phyloP scores from a whole-genome alignment of 2,329 filamentous ascomycete species.

The Xylariaceae sp. region DNA sequence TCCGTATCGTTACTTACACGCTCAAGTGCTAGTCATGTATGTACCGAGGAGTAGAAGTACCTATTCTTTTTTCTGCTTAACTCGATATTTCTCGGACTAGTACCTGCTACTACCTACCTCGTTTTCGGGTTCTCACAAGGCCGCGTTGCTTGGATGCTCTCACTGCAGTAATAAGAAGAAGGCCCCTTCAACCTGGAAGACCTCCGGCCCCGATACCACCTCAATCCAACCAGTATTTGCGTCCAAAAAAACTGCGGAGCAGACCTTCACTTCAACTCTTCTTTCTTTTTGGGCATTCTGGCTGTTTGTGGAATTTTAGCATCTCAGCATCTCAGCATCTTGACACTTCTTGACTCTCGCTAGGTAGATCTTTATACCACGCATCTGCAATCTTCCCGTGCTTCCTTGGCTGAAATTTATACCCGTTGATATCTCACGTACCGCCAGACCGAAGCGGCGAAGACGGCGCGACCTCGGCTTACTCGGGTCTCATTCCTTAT shows the following conservation, averaged over 20 bases:
- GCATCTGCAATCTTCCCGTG: conserved; percentile 2
- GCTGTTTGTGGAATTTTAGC: not conserved
- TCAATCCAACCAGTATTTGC: conserved; percentile 10
- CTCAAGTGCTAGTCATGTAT: not conserved
- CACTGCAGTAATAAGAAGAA: not conserved
- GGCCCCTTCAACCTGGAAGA: not conserved
- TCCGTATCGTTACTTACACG: conserved; percentile 2
- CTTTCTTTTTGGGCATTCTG: not conserved
- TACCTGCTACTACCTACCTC: not conserved
- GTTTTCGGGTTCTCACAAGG: not conserved
- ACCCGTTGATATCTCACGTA: not conserved
- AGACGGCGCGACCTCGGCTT: conserved; percentile 3
- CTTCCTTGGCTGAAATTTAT: not conserved
- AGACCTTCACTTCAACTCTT: conserved; percentile 17
- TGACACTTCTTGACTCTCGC: conserved; percentile 8
- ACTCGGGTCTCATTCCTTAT: not conserved
- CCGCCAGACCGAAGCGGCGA: not conserved
- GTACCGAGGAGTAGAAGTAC: not conserved
- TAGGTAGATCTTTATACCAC: conserved; percentile 3
- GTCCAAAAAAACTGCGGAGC: conserved; percentile 27
- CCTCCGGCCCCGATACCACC: not conserved
- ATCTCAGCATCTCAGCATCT: not conserved
- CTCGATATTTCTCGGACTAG: not conserved
- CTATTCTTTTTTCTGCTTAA: not conserved
- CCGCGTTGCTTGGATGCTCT: not conserved